Conservation (phyloP, 495 filamentous ascomycete genomes). For the Neohortaea acidophila region DNA sequence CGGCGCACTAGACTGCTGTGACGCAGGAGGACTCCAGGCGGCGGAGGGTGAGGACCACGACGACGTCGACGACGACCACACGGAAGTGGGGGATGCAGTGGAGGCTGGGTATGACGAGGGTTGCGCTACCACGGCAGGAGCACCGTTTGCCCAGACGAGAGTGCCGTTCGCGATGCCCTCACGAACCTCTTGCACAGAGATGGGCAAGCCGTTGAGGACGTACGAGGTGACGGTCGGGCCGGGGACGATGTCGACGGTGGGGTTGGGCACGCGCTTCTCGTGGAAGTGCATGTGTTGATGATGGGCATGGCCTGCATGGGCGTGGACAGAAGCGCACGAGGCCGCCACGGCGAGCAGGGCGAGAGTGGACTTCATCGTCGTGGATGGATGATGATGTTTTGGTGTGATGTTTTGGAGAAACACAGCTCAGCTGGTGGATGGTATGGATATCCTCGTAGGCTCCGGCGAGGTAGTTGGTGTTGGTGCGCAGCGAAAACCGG, state of each 20-base stretch:
- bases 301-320: conserved; percentile 8
- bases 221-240: conserved; percentile 23
- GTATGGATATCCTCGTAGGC: neutral
- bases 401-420: neutral
- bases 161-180: conserved; percentile 28
- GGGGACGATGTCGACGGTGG: conserved; percentile 18
- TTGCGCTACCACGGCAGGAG: conserved; percentile 1
- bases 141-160: conserved; percentile 19
- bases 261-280: conserved; percentile 14
- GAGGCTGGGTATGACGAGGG: neutral
- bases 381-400: neutral
- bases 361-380: conserved; percentile 19
- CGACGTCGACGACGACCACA: neutral
- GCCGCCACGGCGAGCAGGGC: conserved; percentile 21
- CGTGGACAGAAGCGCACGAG: conserved; percentile 21
- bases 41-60: neutral
- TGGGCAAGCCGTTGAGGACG: conserved; percentile 22
- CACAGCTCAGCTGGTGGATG: neutral
- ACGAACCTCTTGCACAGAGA: conserved; percentile 24
- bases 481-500: conserved; percentile 1
- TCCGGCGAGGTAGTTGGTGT: conserved; percentile 1
- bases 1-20: neutral
- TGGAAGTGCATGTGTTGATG: conserved; percentile 23
- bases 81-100: neutral
- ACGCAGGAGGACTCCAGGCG: conserved; percentile 1